Percentiles rank a stretch among this genome's conserved stretches.
These are phyloP conservation scores for Elaeis oleifera DNA, from an alignment of 202 grass and related monocot genomes.

Conservation along the genomic window DNA sequence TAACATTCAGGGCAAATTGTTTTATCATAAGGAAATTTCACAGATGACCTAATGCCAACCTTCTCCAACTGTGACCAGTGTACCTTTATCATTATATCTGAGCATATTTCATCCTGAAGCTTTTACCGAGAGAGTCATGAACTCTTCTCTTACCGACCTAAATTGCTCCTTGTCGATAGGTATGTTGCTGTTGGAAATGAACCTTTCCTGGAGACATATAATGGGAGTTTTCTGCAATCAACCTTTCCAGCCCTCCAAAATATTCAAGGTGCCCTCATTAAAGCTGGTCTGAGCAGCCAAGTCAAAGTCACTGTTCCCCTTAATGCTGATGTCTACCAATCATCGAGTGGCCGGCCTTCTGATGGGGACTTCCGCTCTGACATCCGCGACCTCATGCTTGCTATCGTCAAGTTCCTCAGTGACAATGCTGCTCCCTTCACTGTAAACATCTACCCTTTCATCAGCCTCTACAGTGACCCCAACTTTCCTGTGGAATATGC, in stretches of 20 bases:
- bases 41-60: too few relatives aligned
- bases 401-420: slow-evolving; percentile 7
- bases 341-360: slow-evolving; percentile 2
- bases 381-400: slow-evolving; percentile 8
- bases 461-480: slow-evolving; percentile 10
- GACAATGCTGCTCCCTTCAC: slow-evolving; percentile 11
- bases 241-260: slow-evolving; percentile 15
- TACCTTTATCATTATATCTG: too few relatives aligned
- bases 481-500: slow-evolving; percentile 16
- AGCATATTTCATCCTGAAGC: too few relatives aligned
- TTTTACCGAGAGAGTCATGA: too few relatives aligned
- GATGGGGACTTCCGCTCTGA: slow-evolving; percentile 16
- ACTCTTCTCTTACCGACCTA: too few relatives aligned
- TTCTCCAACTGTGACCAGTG: too few relatives aligned
- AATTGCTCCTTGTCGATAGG: neutral
- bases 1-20: too few relatives aligned
- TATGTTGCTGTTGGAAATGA: slow-evolving; percentile 10
- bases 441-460: slow-evolving; percentile 14
- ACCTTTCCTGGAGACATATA: slow-evolving; percentile 10
- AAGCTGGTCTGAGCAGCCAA: slow-evolving; percentile 5
- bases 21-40: too few relatives aligned
- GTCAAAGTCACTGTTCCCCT: slow-evolving; percentile 11
- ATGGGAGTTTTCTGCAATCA: slow-evolving; percentile 10
- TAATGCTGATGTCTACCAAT: slow-evolving; percentile 11
- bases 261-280: slow-evolving; percentile 9